phyloP scores from a whole-genome alignment of 2,329 filamentous ascomycete genomes.

The Macrophomina phaseolina region DNA sequence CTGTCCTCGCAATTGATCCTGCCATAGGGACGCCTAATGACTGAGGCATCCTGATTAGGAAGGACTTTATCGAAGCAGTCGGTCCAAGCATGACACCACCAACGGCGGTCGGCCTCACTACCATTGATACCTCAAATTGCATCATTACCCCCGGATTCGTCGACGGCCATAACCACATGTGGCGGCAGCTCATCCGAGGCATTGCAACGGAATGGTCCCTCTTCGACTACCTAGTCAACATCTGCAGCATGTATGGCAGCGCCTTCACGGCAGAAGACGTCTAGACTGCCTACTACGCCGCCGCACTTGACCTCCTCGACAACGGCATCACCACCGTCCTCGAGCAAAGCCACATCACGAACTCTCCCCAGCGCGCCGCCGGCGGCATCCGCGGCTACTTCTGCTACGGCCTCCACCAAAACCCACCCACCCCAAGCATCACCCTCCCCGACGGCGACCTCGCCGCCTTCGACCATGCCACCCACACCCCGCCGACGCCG shows the following conservation, averaged over 20 bases:
- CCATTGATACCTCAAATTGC: background rate
- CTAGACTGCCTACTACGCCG: background rate
- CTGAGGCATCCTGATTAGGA: no score
- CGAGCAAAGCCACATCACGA: conserved; percentile 2
- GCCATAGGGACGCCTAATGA: no score
- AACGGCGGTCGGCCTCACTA: background rate
- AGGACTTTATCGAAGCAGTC: no score
- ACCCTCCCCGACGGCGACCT: background rate
- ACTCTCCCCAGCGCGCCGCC: background rate
- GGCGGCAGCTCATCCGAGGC: background rate
- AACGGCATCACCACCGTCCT: conserved; percentile 3
- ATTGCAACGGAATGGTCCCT: background rate
- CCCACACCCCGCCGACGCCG: conserved; percentile 6
- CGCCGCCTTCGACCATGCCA: background rate
- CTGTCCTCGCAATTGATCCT: no score
- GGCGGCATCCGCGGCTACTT: conserved; percentile 1
- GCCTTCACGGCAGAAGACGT: background rate
- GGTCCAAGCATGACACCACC: no score
- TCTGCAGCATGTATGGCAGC: background rate
- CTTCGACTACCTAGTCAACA: background rate
- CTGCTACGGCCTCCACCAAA: conserved; percentile 4
- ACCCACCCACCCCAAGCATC: background rate
- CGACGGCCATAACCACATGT: background rate
- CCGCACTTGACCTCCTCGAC: background rate
- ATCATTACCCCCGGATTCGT: background rate